phyloP scores from a whole-genome alignment of 169 alveolate species.

The Babesia ovis region DNA sequence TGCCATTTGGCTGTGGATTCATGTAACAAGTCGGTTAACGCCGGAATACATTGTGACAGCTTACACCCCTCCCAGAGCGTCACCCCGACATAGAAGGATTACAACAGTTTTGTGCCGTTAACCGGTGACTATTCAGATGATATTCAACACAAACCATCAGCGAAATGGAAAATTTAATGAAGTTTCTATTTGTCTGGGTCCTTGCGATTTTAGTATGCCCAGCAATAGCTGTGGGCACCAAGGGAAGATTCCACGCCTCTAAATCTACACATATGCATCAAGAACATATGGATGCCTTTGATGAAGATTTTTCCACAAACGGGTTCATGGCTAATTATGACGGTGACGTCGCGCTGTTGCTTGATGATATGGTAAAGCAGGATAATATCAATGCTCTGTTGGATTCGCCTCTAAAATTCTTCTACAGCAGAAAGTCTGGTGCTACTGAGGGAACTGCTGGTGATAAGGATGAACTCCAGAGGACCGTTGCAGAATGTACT shows the following conservation, averaged over 20 bases:
- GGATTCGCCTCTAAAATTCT: conserved; percentile 20
- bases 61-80: not conserved
- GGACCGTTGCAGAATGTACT: conserved; percentile 57
- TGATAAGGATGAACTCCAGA: conserved; percentile 8
- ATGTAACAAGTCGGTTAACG: not conserved
- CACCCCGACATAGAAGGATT: conserved; percentile 5
- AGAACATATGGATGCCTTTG: not conserved
- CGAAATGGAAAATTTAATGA: not conserved
- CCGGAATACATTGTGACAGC: not conserved
- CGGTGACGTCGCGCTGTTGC: not conserved
- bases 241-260: not conserved
- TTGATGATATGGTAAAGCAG: not conserved
- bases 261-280: not conserved
- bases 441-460: not conserved
- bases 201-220: not conserved
- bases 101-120: not conserved
- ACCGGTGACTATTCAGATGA: not conserved
- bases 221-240: conserved; percentile 12
- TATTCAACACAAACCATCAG: not conserved
- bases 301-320: not conserved
- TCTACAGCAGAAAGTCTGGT: conserved; percentile 18
- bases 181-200: not conserved
- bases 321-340: not conserved
- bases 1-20: no score
- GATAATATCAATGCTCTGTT: not conserved